A percentile compares a stretch with the other conserved stretches of the same genome.
phyloP scores from a whole-genome alignment of 306 rosid genomes.

The Malus fusca region DNA sequence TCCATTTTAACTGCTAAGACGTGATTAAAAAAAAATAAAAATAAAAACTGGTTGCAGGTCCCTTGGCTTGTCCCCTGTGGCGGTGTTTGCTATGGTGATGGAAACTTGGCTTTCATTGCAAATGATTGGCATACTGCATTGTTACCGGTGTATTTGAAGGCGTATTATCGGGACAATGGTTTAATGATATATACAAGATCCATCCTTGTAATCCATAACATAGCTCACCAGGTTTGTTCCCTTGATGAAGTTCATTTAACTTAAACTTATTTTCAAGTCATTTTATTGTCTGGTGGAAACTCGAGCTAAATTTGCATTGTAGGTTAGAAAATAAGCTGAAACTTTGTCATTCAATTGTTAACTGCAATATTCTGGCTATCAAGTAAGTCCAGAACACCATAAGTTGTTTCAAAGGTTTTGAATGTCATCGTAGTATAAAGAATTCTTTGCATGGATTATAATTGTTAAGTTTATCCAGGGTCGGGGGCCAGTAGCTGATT shows the following conservation, averaged over 20 bases:
- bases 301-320: not conserved
- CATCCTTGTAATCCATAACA: constrained; percentile 90
- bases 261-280: not conserved
- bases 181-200: constrained; percentile 77
- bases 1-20: not conserved
- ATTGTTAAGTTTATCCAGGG: constrained; percentile 43
- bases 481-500: constrained; percentile 80
- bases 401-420: not conserved
- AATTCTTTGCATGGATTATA: not conserved
- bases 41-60: constrained; percentile 45
- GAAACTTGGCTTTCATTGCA: constrained; percentile 87
- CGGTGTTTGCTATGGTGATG: constrained; percentile 94
- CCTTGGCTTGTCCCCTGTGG: constrained; percentile 98
- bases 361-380: not conserved
- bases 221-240: constrained; percentile 84
- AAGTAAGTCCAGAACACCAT: not conserved
- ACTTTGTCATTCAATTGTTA: not conserved
- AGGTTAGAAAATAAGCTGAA: not conserved
- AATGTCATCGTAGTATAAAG: not conserved
- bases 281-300: not conserved
- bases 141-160: constrained; percentile 88
- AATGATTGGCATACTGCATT: constrained; percentile 98
- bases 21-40: too few relatives aligned
- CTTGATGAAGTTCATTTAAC: not conserved
- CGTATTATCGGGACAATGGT: constrained; percentile 78